Evolutionary conservation across 2,329 filamentous ascomycete species (phyloP), one percentile per base, ranked within the genome.

Genomic region (Scedosporium apiospermum): DNA sequence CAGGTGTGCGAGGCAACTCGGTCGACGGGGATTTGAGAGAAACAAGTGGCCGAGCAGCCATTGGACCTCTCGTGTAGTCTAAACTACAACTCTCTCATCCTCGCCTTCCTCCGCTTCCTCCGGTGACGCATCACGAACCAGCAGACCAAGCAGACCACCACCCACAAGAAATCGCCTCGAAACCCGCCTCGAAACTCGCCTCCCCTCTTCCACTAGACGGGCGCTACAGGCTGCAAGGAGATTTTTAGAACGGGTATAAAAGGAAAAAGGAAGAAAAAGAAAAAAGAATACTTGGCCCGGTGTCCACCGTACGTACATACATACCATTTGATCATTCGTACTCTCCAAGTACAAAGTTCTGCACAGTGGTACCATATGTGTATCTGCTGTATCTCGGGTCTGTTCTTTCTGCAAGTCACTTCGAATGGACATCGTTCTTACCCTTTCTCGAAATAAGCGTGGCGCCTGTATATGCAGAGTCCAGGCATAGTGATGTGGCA

Each of bases 401-500:
- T 42, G 58, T 26, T 60, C 38, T 42, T 60, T 21, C 60, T 62
- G 60, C 60, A 62, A 62, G 60, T 62, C 60, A 62, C 60, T 62
- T 62, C 60, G 51, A 62, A 62, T 49, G 60, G 60, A 62, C 60
- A 53, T 53, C 23, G 49, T 21, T 49, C 26, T 59, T 59, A 44
- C 57, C 57, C 60, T 42, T 61, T 44, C 46, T 55, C 53, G 53
- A 62, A 58, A 62, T 55, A 62, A 62, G 60, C 60, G 60, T 62
- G 60, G 60, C 60, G 60, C 60, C 60, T 49, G 21, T 62, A 44
- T 57, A 62, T 62, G 60, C 60, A 62, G 49, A 62, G 44, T 42
- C 60, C 34, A 62, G 60, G 60, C 60, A 62, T 38, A 62, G 53
- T 62, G 60, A 62, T 26, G 60, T 62, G 60, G 60, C 60, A 62